Percentiles rank a stretch among this genome's conserved stretches.
Evolutionary conservation across 495 filamentous ascomycete genomes (phyloP).

Genomic region (Mytilinidion resinicola): DNA sequence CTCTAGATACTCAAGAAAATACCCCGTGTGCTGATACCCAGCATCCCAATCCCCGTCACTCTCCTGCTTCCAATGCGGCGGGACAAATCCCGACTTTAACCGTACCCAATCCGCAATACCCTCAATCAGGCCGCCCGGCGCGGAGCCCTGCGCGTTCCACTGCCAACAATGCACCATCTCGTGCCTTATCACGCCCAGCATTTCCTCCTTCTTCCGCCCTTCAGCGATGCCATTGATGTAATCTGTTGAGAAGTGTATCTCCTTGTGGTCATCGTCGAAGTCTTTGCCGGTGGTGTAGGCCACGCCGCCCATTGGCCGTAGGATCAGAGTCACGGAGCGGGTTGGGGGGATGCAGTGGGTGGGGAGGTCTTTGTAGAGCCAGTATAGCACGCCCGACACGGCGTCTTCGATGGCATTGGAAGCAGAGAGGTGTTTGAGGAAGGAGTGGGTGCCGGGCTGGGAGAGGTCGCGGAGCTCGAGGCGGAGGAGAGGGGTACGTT

Average conservation of each 20-base stretch:
- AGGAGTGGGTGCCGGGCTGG: conserved; percentile 55
- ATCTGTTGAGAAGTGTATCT: conserved; percentile 78
- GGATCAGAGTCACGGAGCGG: conserved; percentile 81
- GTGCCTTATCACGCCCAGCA: conserved; percentile 78
- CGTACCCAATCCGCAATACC: conserved; percentile 94
- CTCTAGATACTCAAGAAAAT: conserved; percentile 77
- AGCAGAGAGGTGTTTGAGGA: conserved; percentile 56
- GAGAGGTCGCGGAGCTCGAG: conserved; percentile 65
- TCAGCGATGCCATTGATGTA: conserved; percentile 54
- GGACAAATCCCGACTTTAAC: conserved; percentile 61
- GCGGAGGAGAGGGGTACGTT: conserved; percentile 53
- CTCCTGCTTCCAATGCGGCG: conserved; percentile 76
- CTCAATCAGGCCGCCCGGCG: conserved; percentile 78
- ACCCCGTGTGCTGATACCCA: conserved; percentile 89
- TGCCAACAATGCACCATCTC: conserved; percentile 98
- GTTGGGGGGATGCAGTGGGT: conserved; percentile 43
- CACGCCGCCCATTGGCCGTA: conserved; percentile 71
- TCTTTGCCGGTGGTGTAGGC: conserved; percentile 83
- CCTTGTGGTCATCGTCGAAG: conserved; percentile 84
- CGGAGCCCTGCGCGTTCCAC: conserved; percentile 57
- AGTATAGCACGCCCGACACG: conserved; percentile 57
- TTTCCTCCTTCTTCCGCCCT: conserved; percentile 49
- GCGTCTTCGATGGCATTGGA: conserved; percentile 52
- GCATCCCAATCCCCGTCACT: conserved; percentile 68
- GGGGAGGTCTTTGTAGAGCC: conserved; percentile 50